Evolutionary conservation across 1,139 yeast species (phyloP), one percentile per base, ranked within the genome.

Genomic region (Sporopachydermia cereana): DNA sequence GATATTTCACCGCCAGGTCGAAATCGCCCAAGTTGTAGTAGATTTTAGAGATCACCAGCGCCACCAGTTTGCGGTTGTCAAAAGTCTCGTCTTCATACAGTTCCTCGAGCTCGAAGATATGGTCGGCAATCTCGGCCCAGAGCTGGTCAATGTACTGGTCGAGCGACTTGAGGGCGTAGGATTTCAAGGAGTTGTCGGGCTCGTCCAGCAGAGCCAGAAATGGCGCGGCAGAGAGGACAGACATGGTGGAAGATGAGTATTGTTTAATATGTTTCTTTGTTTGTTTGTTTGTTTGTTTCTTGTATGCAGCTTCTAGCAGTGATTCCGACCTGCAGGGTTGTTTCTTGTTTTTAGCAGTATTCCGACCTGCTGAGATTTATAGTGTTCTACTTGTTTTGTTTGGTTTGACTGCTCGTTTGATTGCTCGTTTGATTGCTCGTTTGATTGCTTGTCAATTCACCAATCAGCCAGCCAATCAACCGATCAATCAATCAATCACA

Each of bases 111-210:
- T 84, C 91, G 42, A 85, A 71, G 53, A 91, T 77, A 59, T 76
- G 80, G 64, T 91, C 93, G 50, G 98, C 95, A 49, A 93, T 84
- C 68, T 91, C 98, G 2, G 97, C 89, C 99, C 99, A 91, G 53
- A 86, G 72, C 62, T 85, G 89, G 66, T 88, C 95, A 47, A 88
- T 96, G 47, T 84, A 76, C 34, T 70, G 76, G 60, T 88, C 84
- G 54, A 91, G 76, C 25, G 95, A 81, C 50, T 79, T 70, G 58
- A 91, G 73, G 17, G 98, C 98, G 61, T 86, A 84, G 30, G 82
- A 71, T 63, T 88, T 91, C 54, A 93, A 76, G 47, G 75, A 67
- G 45, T 74, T 66, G 61, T 91, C 96, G 16, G 79, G 72, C 67
- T 93, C 98, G 51, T 79, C 77, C 58, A 91, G 73, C 54, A 91